Conservation (phyloP, 2,329 filamentous ascomycete species). For the Mycosphaerelloides madeirae region DNA sequence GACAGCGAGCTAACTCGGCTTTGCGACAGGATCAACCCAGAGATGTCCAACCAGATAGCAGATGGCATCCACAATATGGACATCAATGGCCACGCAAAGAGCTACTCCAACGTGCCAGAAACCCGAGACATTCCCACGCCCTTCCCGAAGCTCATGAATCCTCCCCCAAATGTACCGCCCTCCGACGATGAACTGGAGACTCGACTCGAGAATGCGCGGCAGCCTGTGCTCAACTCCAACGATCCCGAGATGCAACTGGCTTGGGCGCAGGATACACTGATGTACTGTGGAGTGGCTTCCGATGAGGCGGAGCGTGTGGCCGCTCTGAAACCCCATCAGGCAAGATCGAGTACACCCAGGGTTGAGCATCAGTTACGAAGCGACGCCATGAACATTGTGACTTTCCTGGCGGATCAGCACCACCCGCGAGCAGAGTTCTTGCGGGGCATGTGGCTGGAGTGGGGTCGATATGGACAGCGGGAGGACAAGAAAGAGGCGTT, state of each 20-base stretch:
- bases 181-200: constrained; percentile 92
- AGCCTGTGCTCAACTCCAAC: constrained; percentile 83
- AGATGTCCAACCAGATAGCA: constrained; percentile 95
- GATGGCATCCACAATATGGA: constrained; percentile 89
- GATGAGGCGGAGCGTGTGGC: constrained; percentile 69
- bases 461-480: constrained; percentile 88
- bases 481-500: constrained; percentile 95
- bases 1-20: background rate
- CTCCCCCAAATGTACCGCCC: constrained; percentile 81
- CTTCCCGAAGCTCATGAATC: constrained; percentile 76
- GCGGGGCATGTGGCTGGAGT: constrained; percentile 93
- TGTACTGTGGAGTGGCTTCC: constrained; percentile 78
- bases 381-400: constrained; percentile 88
- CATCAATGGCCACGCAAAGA: constrained; percentile 28
- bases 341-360: constrained; percentile 71
- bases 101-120: constrained; percentile 6
- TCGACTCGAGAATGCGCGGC: constrained; percentile 76
- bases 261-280: constrained; percentile 89
- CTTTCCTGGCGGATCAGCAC: constrained; percentile 81
- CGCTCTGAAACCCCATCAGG: constrained; percentile 35
- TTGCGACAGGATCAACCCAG: constrained; percentile 43
- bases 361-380: constrained; percentile 82
- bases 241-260: constrained; percentile 94
- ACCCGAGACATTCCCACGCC: constrained; percentile 65
- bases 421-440: constrained; percentile 95